Percentiles rank a stretch among this genome's conserved stretches.
Evolutionary conservation across 2,329 filamentous ascomycete species (phyloP).

Genomic region (Curvularia verruculosa): DNA sequence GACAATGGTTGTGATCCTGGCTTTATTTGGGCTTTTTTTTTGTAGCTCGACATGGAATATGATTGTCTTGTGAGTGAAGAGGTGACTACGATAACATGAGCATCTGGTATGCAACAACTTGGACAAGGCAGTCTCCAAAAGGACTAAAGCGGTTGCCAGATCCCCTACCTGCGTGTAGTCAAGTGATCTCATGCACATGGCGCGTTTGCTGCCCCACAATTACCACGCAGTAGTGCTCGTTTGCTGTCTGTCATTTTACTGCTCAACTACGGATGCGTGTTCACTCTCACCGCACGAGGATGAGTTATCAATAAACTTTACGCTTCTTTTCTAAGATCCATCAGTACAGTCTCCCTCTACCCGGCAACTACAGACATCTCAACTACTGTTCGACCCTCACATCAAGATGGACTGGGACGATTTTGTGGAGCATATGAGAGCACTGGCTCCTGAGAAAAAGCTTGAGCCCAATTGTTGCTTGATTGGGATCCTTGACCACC

Average conservation of each 20-base stretch:
- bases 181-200: conserved; percentile 1
- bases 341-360: not conserved
- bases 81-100: not conserved
- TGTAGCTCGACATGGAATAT: not conserved
- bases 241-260: not conserved
- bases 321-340: not conserved
- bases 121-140: not conserved
- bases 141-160: not conserved
- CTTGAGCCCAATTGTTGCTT: conserved; percentile 37
- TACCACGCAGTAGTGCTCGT: not conserved
- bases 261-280: not conserved
- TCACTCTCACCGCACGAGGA: not conserved
- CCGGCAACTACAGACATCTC: not conserved
- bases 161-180: not conserved
- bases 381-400: not conserved
- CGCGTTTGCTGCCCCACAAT: conserved; percentile 3
- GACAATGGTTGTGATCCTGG: not conserved
- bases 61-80: not conserved
- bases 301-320: not conserved
- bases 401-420: conserved; percentile 28
- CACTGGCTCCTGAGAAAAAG: conserved; percentile 21
- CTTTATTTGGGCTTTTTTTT: not conserved
- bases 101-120: not conserved
- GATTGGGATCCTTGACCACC: conserved; percentile 43
- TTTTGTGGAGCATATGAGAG: conserved; percentile 28